Percentiles rank a stretch among this genome's conserved stretches.
Evolutionary conservation across 2,329 filamentous ascomycete genomes (phyloP).

Genomic region (Hypoxylon sp.): DNA sequence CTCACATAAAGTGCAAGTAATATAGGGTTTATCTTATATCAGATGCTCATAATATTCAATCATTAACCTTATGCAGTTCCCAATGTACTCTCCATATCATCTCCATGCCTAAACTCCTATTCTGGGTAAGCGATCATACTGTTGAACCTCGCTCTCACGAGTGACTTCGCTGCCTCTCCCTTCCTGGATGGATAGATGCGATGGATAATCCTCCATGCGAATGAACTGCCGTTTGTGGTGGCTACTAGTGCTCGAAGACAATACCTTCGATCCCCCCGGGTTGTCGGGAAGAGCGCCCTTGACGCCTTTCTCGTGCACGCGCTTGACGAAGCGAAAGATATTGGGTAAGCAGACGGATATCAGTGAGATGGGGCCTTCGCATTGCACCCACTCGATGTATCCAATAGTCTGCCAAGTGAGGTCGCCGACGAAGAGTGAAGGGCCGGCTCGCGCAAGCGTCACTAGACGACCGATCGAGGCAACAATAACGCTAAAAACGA

Average conservation of each 20-base stretch:
- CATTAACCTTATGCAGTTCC: too few species aligned
- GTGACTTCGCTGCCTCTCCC: neutral
- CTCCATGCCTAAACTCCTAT: neutral
- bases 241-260: neutral
- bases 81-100: too few species aligned
- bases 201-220: slow-evolving; percentile 4
- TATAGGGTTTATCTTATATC: too few species aligned
- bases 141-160: neutral
- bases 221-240: neutral
- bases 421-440: neutral
- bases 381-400: neutral
- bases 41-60: too few species aligned
- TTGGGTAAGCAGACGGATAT: neutral
- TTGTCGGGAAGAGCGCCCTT: neutral
- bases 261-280: neutral
- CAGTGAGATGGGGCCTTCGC: neutral
- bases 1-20: too few species aligned
- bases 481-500: neutral
- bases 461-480: neutral
- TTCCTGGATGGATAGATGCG: neutral
- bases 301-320: neutral
- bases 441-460: neutral
- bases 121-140: neutral
- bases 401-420: neutral
- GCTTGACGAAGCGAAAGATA: neutral